A percentile compares a stretch with the other conserved stretches of the same genome.
phyloP scores from a whole-genome alignment of 306 rosid genomes.

The Lablab purpureus region DNA sequence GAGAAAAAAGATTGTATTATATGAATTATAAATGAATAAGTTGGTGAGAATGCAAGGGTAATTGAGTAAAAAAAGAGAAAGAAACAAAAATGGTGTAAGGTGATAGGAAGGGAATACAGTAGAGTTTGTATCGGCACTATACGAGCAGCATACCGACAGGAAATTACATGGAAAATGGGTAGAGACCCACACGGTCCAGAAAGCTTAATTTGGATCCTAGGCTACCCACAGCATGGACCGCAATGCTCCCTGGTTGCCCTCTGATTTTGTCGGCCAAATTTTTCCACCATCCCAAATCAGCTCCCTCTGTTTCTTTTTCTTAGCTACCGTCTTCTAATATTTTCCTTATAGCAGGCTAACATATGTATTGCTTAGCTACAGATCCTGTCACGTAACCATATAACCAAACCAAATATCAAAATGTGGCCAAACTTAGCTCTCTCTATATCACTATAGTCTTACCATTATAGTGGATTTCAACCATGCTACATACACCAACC shows the following conservation, averaged over 20 bases:
- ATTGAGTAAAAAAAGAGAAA: slow-evolving; percentile 1
- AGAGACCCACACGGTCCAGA: slow-evolving; percentile 65
- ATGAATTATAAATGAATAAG: not conserved
- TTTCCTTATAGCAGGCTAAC: slow-evolving; percentile 16
- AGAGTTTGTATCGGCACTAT: slow-evolving; percentile 34
- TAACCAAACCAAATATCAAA: slow-evolving; percentile 5
- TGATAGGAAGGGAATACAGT: slow-evolving; percentile 19
- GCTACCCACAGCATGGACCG: slow-evolving; percentile 60
- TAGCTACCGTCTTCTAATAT: not conserved
- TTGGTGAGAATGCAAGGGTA: slow-evolving; percentile 12
- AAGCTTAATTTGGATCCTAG: slow-evolving; percentile 42
- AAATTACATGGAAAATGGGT: slow-evolving; percentile 63
- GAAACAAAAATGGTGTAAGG: slow-evolving; percentile 24
- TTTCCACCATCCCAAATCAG: slow-evolving; percentile 30
- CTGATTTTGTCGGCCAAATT: slow-evolving; percentile 65
- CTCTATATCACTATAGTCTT: not conserved
- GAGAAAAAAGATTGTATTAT: not conserved
- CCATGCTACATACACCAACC: not conserved
- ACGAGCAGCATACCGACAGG: slow-evolving; percentile 67
- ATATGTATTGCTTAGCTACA: not conserved
- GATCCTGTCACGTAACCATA: slow-evolving; percentile 11
- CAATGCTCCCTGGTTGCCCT: slow-evolving; percentile 53
- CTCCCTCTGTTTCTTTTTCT: slow-evolving; percentile 38
- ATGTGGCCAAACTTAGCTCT: slow-evolving; percentile 16
- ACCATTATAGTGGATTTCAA: not conserved